Conservation (phyloP, 2,329 filamentous ascomycete genomes). For the Laburnicola sp. region DNA sequence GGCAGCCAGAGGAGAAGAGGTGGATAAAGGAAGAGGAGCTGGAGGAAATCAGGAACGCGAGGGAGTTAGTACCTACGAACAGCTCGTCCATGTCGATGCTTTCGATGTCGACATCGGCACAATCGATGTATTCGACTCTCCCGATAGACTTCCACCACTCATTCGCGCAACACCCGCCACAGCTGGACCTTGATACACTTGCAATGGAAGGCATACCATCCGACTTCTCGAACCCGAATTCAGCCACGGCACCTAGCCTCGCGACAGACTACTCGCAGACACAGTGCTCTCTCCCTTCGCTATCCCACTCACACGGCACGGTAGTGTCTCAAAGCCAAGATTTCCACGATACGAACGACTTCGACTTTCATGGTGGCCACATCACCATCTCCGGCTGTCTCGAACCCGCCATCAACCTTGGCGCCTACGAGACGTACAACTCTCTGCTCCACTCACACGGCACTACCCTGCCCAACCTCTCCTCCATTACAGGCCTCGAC, state of each 20-base stretch:
- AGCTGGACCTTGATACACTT: slow-evolving; percentile 33
- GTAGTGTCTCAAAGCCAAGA: slow-evolving; percentile 12
- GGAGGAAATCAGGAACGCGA: slow-evolving; percentile 14
- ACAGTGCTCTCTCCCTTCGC: slow-evolving; percentile 22
- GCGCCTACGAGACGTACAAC: slow-evolving; percentile 20
- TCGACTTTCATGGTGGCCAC: slow-evolving; percentile 47
- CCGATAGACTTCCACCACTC: slow-evolving; percentile 22
- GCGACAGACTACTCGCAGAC: slow-evolving; percentile 34
- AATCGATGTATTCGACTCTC: slow-evolving; percentile 23
- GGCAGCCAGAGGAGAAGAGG: slow-evolving; percentile 11
- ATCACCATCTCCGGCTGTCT: slow-evolving; percentile 45
- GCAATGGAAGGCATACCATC: slow-evolving; percentile 20
- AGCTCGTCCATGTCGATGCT: not conserved
- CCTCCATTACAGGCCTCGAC: slow-evolving; percentile 24
- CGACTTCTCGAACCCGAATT: slow-evolving; percentile 28
- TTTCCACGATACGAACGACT: slow-evolving; percentile 37
- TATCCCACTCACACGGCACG: slow-evolving; percentile 27
- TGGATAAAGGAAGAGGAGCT: slow-evolving; percentile 22
- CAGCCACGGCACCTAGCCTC: slow-evolving; percentile 26
- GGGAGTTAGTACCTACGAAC: not conserved
- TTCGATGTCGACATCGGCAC: slow-evolving; percentile 2
- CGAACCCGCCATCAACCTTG: slow-evolving; percentile 37
- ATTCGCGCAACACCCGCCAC: slow-evolving; percentile 23
- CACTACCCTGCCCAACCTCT: slow-evolving; percentile 5
- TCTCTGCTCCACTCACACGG: slow-evolving; percentile 5